A percentile compares a stretch with the other conserved stretches of the same genome.
Evolutionary conservation across 352 stramenopile species (phyloP).

Genomic region (Pythium grandisporangium): DNA sequence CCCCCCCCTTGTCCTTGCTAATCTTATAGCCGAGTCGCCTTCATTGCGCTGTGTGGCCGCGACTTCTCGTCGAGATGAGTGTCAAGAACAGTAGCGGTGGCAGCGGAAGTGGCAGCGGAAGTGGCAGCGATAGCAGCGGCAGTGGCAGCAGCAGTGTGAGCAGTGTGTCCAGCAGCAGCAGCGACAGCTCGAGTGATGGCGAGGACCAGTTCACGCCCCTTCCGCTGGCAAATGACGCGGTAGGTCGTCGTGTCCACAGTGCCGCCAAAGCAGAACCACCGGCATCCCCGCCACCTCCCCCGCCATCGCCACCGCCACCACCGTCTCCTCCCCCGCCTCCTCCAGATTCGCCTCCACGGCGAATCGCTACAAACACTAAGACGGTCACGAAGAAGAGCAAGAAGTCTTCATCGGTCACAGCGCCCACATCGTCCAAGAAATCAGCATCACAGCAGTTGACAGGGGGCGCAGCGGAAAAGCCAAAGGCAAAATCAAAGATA

Average conservation of each 20-base stretch:
- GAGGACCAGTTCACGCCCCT: slow-evolving; percentile 16
- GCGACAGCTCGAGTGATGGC: slow-evolving; percentile 33
- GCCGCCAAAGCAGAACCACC: not conserved
- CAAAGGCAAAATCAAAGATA: too few species aligned
- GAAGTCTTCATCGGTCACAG: too few species aligned
- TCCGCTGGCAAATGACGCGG: not conserved
- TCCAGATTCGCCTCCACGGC: not conserved
- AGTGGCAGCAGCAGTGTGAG: too few species aligned
- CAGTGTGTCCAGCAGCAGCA: too few species aligned
- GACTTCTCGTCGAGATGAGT: not conserved
- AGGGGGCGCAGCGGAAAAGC: not conserved
- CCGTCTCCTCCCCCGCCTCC: slow-evolving; percentile 16
- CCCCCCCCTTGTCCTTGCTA: too few species aligned
- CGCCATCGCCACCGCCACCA: slow-evolving; percentile 21
- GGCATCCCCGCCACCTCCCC: slow-evolving; percentile 14
- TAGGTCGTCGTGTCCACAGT: too few species aligned
- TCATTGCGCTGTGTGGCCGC: too few species aligned
- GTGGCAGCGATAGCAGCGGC: slow-evolving; percentile 21
- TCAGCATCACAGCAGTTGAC: not conserved
- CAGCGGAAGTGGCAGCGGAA: slow-evolving; percentile 15
- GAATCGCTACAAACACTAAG: not conserved
- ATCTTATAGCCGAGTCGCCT: too few species aligned
- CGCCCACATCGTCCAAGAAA: not conserved
- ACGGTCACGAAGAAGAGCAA: not conserved
- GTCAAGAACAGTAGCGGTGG: not conserved